Evolutionary conservation across 768 basidiomycete species (phyloP).

Genomic region (Podaxis sp.): DNA sequence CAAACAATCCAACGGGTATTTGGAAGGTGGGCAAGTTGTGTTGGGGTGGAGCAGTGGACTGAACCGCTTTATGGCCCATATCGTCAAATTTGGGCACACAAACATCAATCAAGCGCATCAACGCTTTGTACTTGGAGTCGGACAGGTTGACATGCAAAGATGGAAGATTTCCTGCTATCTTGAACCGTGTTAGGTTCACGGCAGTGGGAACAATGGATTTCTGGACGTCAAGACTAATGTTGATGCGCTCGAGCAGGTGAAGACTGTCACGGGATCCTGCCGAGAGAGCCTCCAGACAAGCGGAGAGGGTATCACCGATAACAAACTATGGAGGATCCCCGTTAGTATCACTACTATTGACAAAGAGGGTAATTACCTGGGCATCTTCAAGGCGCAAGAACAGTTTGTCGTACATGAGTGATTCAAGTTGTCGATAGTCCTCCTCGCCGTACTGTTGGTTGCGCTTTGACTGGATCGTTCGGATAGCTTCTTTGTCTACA

Average conservation of each 20-base stretch:
- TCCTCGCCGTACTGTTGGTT: conserved; percentile 83
- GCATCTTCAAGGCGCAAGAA: conserved; percentile 81
- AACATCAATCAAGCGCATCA: conserved; percentile 92
- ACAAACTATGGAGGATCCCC: conserved; percentile 60
- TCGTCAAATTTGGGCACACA: conserved; percentile 82
- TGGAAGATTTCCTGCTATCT: conserved; percentile 86
- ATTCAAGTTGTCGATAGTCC: conserved; percentile 84
- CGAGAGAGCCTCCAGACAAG: conserved; percentile 78
- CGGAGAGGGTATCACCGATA: conserved; percentile 79
- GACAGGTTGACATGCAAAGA: conserved; percentile 87
- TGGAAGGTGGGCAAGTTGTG: conserved; percentile 41
- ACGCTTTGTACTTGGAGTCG: conserved; percentile 84
- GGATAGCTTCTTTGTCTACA: conserved; percentile 78
- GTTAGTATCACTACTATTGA: conserved; percentile 22
- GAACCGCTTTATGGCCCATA: conserved; percentile 31
- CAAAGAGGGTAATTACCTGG: conserved; percentile 63
- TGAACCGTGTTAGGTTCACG: conserved; percentile 82
- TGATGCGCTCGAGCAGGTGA: conserved; percentile 91
- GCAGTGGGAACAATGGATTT: conserved; percentile 90
- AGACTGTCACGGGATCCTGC: conserved; percentile 57
- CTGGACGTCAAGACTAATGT: conserved; percentile 84
- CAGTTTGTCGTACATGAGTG: conserved; percentile 94
- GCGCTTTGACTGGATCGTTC: conserved; percentile 78
- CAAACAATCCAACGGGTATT: conserved; percentile 57
- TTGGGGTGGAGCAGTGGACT: conserved; percentile 18